Evolutionary conservation across 805 yeast species (phyloP).

Genomic region (Yarrowia porcina): DNA sequence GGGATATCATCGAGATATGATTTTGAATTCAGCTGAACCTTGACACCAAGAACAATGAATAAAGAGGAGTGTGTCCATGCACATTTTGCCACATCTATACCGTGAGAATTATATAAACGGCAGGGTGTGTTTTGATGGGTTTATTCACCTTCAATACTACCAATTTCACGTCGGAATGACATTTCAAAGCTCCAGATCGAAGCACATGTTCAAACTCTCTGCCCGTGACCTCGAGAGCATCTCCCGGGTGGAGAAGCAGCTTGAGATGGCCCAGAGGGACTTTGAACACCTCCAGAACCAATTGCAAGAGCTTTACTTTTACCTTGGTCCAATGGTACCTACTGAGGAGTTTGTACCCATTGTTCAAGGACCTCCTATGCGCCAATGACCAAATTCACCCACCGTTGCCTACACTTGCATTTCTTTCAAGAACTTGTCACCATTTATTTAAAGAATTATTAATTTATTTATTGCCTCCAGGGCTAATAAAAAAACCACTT

Average conservation of each 20-base stretch:
- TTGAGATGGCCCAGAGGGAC: background rate
- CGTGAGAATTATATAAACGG: background rate
- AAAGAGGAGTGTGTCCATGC: background rate
- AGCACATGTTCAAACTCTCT: background rate
- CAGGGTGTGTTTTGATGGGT: background rate
- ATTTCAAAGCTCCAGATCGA: too few species aligned
- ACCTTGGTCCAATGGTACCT: background rate
- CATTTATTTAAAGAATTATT: too few species aligned
- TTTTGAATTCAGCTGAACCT: background rate
- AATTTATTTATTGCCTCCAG: too few species aligned
- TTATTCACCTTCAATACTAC: background rate
- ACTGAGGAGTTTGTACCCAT: background rate
- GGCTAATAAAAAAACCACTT: too few species aligned
- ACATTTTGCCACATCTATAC: background rate
- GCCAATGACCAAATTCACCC: background rate
- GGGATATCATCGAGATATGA: background rate
- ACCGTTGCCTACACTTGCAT: too few species aligned
- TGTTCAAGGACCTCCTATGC: background rate
- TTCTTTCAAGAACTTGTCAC: too few species aligned
- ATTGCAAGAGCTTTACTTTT: background rate
- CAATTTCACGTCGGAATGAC: background rate
- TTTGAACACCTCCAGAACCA: background rate
- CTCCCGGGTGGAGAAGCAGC: background rate
- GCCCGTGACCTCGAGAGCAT: background rate
- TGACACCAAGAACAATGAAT: background rate